Base-by-base conservation (phyloP, 768 basidiomycete genomes). In the Boletus reticuloceps region DNA sequence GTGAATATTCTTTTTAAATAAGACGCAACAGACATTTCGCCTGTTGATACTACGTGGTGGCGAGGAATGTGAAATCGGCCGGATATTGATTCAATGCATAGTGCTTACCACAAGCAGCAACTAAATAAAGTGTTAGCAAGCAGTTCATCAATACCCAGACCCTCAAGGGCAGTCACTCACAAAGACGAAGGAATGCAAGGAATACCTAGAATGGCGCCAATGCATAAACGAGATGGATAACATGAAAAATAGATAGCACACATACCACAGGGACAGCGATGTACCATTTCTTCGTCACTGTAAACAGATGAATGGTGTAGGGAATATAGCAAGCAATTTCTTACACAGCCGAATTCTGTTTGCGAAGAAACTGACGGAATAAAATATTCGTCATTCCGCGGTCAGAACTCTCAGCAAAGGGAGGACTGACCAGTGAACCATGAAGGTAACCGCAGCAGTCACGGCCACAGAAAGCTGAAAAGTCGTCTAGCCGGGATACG, bases 231-330 rank as follows among this genome's bases (percentile, higher is more conserved):
- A 39, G n/a, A 36, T 5, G 10, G 14, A 11, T 29, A 29, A 29
- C 9, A 29, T 12, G 9, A 22, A 48, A 19, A 10, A 13, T 1
- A 34, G 0, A 29, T 5, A 29, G 17, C 0, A 19, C 1, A 56
- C 69, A 0, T 53, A 71, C 69, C n/a, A 71, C 36, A 12, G 69
- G 69, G 0, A 54, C 67, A 1, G 69, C 69, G 6, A 69, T 46
- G 34, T 69, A 69, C 69, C 65, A 72, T 22, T 36, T 67, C 53
- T 72, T 72, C 34, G 66, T 71, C 53, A 71, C 69, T 71, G 40
- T 3, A 25, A 45, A 47, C 5, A 4, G 1, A 29, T 68, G 16
- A 67, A 56, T 6, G 25, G 52, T 17, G 17, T 20, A 13, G 7
- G 1, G 1, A 27, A 34, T 31, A 40, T 2, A 10, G 2, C 2